Conservation (phyloP, 805 yeast genomes). For the Yarrowia bubula region DNA sequence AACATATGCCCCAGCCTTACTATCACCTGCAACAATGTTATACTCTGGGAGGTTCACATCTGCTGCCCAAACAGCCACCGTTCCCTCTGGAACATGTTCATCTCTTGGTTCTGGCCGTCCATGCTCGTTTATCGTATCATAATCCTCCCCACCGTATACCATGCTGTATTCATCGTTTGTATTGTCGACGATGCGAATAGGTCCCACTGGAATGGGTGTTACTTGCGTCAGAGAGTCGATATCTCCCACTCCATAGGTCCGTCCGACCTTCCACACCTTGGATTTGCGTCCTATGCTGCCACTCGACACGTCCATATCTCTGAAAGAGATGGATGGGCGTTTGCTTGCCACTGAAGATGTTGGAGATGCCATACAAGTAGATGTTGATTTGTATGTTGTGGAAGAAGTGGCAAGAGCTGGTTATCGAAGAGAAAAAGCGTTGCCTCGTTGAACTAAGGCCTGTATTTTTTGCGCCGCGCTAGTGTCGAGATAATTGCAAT, state of each 20-base stretch:
- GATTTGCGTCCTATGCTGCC: conserved; percentile 15
- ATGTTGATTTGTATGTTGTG: neutral
- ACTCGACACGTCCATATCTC: neutral
- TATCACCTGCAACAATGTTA: conserved; percentile 42
- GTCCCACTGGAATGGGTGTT: conserved; percentile 28
- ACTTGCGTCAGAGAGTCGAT: conserved; percentile 23
- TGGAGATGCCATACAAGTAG: conserved; percentile 4
- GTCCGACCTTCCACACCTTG: conserved; percentile 19
- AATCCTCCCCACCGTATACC: conserved; percentile 25
- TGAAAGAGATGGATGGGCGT: conserved; percentile 7
- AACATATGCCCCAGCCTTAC: conserved; percentile 44
- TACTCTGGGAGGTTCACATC: conserved; percentile 44
- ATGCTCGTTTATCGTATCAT: conserved; percentile 13
- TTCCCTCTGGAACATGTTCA: conserved; percentile 32
- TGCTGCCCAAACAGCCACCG: conserved; percentile 41
- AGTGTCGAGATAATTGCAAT: neutral
- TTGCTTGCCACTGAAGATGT: neutral
- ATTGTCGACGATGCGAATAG: conserved; percentile 31
- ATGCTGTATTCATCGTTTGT: conserved; percentile 23
- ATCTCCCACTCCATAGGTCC: conserved; percentile 19
- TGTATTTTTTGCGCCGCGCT: neutral
- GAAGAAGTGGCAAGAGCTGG: neutral
- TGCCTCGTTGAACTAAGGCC: neutral
- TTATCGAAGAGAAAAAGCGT: neutral
- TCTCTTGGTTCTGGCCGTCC: conserved; percentile 23